phyloP scores from a whole-genome alignment of 2,329 filamentous ascomycete species.

The Parastagonospora avenae region DNA sequence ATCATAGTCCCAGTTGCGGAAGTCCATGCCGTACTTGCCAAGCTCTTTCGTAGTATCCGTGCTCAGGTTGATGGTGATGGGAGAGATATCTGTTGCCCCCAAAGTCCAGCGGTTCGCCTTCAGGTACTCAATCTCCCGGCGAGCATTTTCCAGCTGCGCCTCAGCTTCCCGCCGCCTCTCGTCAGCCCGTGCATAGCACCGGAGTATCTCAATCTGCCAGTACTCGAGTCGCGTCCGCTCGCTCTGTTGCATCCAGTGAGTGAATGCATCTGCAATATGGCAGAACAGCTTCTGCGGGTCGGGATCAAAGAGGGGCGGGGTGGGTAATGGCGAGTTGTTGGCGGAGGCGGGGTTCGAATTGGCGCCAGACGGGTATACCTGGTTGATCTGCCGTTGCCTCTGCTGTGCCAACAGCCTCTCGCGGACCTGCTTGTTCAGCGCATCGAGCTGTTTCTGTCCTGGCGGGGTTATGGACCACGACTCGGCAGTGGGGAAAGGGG shows the following conservation, averaged over 20 bases:
- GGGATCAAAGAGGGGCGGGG: constrained; percentile 55
- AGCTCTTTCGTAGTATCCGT: constrained; percentile 47
- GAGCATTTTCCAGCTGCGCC: constrained; percentile 46
- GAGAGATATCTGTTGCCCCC: constrained; percentile 32
- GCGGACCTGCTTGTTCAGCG: constrained; percentile 69
- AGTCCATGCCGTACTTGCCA: constrained; percentile 43
- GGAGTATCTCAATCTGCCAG: constrained; percentile 55
- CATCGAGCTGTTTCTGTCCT: constrained; percentile 72
- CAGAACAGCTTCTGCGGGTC: constrained; percentile 72
- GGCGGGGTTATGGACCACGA: constrained; percentile 85
- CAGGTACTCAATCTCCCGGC: constrained; percentile 51
- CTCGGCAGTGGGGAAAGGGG: constrained; percentile 75
- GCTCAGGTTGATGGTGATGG: constrained; percentile 45
- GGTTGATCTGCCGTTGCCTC: constrained; percentile 43
- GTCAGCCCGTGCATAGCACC: constrained; percentile 50
- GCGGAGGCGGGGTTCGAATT: constrained; percentile 34
- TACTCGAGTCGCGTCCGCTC: constrained; percentile 50
- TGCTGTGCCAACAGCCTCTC: constrained; percentile 62
- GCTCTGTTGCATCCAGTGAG: constrained; percentile 73
- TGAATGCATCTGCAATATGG: constrained; percentile 78
- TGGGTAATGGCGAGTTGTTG: constrained; percentile 43
- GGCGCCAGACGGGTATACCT: constrained; percentile 34
- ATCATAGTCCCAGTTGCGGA: constrained; percentile 49
- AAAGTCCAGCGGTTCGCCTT: constrained; percentile 37
- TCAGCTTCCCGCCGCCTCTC: constrained; percentile 46